Evolutionary conservation across 768 basidiomycete species (phyloP).

Genomic region (Tulasnella sp.): DNA sequence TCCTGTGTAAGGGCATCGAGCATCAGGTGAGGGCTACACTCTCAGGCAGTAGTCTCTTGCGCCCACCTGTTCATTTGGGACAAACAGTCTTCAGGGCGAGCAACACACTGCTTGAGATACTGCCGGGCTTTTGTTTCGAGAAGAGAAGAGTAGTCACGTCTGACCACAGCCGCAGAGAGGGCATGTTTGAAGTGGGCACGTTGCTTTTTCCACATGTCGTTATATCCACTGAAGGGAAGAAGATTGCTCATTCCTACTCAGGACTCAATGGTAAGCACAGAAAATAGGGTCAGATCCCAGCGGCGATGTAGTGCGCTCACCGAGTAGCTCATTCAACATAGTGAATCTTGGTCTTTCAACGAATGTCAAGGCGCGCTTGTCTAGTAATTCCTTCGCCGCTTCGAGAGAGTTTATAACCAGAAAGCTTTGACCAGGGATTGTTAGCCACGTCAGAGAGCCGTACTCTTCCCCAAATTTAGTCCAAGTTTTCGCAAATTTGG

Average conservation of each 20-base stretch:
- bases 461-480: slow-evolving; percentile 20
- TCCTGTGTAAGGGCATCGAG: too few species aligned
- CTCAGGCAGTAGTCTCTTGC: too few species aligned
- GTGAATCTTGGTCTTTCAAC: slow-evolving; percentile 26
- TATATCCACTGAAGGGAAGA: background rate
- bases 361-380: slow-evolving; percentile 29
- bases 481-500: background rate
- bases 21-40: too few species aligned
- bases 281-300: too few species aligned
- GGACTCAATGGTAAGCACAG: too few species aligned
- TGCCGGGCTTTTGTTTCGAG: background rate
- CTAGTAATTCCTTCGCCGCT: slow-evolving; percentile 29
- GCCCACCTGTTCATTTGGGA: too few species aligned
- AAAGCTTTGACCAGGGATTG: background rate
- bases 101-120: background rate
- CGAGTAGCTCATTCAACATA: background rate
- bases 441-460: background rate
- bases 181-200: background rate
- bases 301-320: background rate
- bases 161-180: background rate
- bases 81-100: background rate
- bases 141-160: background rate
- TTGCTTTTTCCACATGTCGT: background rate
- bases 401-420: slow-evolving; percentile 24
- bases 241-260: too few species aligned